Conservation (phyloP, 2,329 filamentous ascomycete species). For the Thermoascus crustaceus region DNA sequence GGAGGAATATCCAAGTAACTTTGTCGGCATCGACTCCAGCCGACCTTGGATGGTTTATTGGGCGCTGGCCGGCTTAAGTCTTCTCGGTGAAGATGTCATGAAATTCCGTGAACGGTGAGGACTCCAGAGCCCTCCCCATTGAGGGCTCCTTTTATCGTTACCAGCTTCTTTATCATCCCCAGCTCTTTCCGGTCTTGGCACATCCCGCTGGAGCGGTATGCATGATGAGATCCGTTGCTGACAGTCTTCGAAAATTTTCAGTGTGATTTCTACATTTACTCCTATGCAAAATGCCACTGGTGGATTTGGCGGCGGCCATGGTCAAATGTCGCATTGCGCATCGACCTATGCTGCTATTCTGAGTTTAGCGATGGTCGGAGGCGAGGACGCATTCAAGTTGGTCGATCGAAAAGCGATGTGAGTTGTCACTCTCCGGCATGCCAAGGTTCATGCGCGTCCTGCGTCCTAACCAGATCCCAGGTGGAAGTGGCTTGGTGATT, state of each 20-base stretch:
- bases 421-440: constrained; percentile 15
- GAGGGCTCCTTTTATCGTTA: constrained; percentile 1
- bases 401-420: constrained; percentile 72
- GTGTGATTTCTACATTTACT: constrained; percentile 63
- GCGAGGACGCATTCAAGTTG: constrained; percentile 61
- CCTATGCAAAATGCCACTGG: constrained; percentile 75
- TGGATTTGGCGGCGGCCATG: constrained; percentile 89
- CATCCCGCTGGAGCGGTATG: background rate
- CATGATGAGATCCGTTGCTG: background rate
- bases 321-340: constrained; percentile 81
- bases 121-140: constrained; percentile 1
- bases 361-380: constrained; percentile 69
- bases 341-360: constrained; percentile 80
- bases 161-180: background rate
- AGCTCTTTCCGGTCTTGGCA: background rate
- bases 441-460: constrained; percentile 4
- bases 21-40: constrained; percentile 72
- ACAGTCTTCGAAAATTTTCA: constrained; percentile 19
- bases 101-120: constrained; percentile 55
- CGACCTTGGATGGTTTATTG: constrained; percentile 94
- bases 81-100: constrained; percentile 66
- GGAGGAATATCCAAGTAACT: constrained; percentile 57
- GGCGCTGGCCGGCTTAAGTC: constrained; percentile 66
- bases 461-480: constrained; percentile 24
- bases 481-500: constrained; percentile 78